Percentiles rank a stretch among this genome's conserved stretches.
Conservation (phyloP, 441 rosid species). For the Adansonia gregorii region DNA sequence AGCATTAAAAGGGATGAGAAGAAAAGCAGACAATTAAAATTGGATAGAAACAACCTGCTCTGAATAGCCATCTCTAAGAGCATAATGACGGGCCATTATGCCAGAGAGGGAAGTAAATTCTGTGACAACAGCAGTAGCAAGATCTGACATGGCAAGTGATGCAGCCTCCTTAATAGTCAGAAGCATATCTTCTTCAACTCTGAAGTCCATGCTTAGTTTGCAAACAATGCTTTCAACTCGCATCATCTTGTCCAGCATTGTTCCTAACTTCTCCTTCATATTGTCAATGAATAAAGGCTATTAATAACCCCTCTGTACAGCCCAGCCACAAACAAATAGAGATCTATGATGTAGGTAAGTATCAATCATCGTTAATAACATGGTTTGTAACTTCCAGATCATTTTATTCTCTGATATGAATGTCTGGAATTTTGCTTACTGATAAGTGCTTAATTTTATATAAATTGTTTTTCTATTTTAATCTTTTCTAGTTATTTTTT, state of each 20-base stretch:
- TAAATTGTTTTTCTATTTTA: too few relatives aligned
- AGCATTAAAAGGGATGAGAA: slow-evolving; percentile 1
- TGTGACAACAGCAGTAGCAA: slow-evolving; percentile 89
- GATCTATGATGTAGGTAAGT: slow-evolving; percentile 1
- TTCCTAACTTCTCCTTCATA: slow-evolving; percentile 84
- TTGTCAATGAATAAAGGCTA: slow-evolving; percentile 20
- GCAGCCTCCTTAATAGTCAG: slow-evolving; percentile 75
- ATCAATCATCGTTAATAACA: slow-evolving; percentile 14
- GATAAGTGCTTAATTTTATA: too few relatives aligned
- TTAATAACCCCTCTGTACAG: background rate
- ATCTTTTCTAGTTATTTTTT: too few relatives aligned
- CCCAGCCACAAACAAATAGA: background rate
- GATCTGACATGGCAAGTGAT: slow-evolving; percentile 95
- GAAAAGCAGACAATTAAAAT: slow-evolving; percentile 7
- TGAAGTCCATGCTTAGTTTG: slow-evolving; percentile 57
- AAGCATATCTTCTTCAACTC: slow-evolving; percentile 56
- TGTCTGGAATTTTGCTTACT: background rate
- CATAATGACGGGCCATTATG: slow-evolving; percentile 96
- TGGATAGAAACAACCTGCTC: slow-evolving; percentile 60
- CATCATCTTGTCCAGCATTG: slow-evolving; percentile 82
- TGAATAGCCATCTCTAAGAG: slow-evolving; percentile 88
- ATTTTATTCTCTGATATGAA: background rate
- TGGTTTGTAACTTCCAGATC: background rate
- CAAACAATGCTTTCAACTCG: slow-evolving; percentile 65
- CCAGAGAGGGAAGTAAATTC: slow-evolving; percentile 95